A percentile compares a stretch with the other conserved stretches of the same genome.
phyloP scores from a whole-genome alignment of 1,284 basidiomycete species.

The Wallemia mellicola region DNA sequence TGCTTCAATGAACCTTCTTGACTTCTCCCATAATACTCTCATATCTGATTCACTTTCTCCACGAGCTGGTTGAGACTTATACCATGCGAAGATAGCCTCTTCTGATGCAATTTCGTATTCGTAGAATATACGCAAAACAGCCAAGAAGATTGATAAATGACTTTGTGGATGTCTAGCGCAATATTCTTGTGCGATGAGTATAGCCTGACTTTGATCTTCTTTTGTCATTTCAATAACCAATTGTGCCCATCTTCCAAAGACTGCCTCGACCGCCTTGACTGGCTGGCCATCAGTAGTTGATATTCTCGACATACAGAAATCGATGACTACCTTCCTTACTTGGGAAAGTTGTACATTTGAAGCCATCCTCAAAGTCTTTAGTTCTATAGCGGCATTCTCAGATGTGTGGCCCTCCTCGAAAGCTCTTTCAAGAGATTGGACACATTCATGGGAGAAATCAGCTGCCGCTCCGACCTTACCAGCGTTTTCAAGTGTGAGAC shows the following conservation, averaged over 20 bases:
- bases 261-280: slow-evolving; percentile 27
- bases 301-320: no score
- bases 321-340: slow-evolving; percentile 48
- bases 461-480: slow-evolving; percentile 8
- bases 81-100: slow-evolving; percentile 16
- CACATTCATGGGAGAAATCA: slow-evolving; percentile 50
- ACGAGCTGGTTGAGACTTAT: slow-evolving; percentile 11
- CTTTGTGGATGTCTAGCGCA: neutral
- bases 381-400: slow-evolving; percentile 67
- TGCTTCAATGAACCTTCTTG: slow-evolving; percentile 24
- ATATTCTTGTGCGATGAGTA: slow-evolving; percentile 34
- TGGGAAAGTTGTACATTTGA: slow-evolving; percentile 50
- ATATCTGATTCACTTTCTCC: slow-evolving; percentile 14
- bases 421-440: slow-evolving; percentile 52
- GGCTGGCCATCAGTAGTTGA: slow-evolving; percentile 22
- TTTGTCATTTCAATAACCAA: slow-evolving; percentile 44
- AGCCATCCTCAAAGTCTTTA: slow-evolving; percentile 81
- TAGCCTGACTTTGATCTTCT: slow-evolving; percentile 38
- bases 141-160: slow-evolving; percentile 4
- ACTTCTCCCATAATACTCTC: slow-evolving; percentile 5
- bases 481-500: neutral
- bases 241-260: slow-evolving; percentile 35
- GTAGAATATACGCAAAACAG: slow-evolving; percentile 16
- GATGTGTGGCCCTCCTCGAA: slow-evolving; percentile 69
- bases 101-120: slow-evolving; percentile 16